Evolutionary conservation across 352 stramenopile genomes (phyloP).

Genomic region (Aphanomyces invadans): DNA sequence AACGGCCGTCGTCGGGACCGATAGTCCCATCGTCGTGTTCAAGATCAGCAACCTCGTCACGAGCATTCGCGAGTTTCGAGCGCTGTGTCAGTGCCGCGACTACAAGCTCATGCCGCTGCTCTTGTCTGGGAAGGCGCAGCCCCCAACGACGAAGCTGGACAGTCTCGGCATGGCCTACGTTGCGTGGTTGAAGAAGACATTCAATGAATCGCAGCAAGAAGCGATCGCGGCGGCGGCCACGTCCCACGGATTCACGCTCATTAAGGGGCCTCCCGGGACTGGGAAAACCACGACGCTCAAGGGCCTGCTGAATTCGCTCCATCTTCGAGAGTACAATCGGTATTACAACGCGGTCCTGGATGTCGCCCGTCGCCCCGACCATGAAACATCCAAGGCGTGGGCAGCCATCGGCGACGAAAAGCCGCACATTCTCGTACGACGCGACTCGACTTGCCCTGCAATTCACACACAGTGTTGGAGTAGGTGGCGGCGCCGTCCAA

Average conservation of each 20-base stretch:
- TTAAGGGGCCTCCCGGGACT: conserved; percentile 85
- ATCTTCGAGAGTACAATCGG: conserved; percentile 88
- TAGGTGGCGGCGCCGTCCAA: conserved; percentile 91
- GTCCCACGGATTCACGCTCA: conserved; percentile 85
- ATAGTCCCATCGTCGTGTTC: conserved; percentile 64
- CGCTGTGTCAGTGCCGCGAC: conserved; percentile 70
- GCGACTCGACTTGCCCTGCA: background rate
- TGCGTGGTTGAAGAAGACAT: conserved; percentile 62
- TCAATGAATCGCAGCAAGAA: conserved; percentile 87
- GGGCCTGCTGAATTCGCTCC: conserved; percentile 86
- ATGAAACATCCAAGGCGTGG: conserved; percentile 77
- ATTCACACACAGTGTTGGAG: background rate
- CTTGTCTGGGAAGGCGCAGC: conserved; percentile 57
- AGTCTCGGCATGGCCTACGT: conserved; percentile 76
- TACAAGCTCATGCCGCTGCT: conserved; percentile 71
- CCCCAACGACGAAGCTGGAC: conserved; percentile 71
- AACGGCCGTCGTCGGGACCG: conserved; percentile 42
- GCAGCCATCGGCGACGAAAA: conserved; percentile 82
- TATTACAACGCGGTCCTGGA: conserved; percentile 88
- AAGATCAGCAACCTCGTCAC: conserved; percentile 87
- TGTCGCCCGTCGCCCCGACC: conserved; percentile 65
- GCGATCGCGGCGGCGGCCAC: conserved; percentile 82
- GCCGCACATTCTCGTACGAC: conserved; percentile 82
- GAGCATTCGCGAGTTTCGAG: conserved; percentile 78
- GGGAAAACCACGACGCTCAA: conserved; percentile 91